Percentiles rank a stretch among this genome's conserved stretches.
phyloP scores from a whole-genome alignment of 2,329 filamentous ascomycete genomes.

The Decorospora gaudefroyi region DNA sequence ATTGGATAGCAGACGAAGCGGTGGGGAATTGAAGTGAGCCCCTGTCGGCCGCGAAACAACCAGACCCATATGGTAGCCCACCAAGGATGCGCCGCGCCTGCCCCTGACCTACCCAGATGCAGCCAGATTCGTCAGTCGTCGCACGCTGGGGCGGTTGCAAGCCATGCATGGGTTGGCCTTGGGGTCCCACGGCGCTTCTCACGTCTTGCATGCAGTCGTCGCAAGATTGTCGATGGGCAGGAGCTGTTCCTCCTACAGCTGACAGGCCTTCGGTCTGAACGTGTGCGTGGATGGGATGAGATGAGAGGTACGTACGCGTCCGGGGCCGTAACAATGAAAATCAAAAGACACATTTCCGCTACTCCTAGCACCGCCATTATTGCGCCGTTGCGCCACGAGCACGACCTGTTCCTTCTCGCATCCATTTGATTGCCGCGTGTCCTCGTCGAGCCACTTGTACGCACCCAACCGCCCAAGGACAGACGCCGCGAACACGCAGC shows the following conservation, averaged over 20 bases:
- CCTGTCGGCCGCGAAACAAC: constrained; percentile 30
- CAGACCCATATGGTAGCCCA: too few species aligned
- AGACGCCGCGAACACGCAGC: too few species aligned
- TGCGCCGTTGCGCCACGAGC: too few species aligned
- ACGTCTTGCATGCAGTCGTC: background rate
- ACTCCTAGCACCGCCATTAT: too few species aligned
- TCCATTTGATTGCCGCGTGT: constrained; percentile 11
- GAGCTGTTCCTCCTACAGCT: background rate
- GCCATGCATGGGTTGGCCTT: constrained; percentile 3
- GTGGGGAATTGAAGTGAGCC: constrained; percentile 23
- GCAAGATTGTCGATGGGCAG: too few species aligned
- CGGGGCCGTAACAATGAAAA: too few species aligned
- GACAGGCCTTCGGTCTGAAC: background rate
- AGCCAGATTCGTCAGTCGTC: constrained; percentile 10
- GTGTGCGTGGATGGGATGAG: background rate
- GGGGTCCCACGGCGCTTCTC: constrained; percentile 6
- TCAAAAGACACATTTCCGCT: constrained; percentile 3
- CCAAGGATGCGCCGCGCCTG: constrained; percentile 25
- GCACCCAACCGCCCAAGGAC: too few species aligned
- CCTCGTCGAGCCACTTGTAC: too few species aligned
- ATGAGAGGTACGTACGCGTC: too few species aligned
- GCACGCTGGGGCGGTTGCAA: constrained; percentile 1
- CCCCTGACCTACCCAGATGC: constrained; percentile 36
- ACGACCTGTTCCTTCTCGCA: constrained; percentile 13
- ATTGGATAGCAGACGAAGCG: constrained; percentile 22